Evolutionary conservation across 176 grass and related monocot species (phyloP).

Genomic region (Lolium perenne): DNA sequence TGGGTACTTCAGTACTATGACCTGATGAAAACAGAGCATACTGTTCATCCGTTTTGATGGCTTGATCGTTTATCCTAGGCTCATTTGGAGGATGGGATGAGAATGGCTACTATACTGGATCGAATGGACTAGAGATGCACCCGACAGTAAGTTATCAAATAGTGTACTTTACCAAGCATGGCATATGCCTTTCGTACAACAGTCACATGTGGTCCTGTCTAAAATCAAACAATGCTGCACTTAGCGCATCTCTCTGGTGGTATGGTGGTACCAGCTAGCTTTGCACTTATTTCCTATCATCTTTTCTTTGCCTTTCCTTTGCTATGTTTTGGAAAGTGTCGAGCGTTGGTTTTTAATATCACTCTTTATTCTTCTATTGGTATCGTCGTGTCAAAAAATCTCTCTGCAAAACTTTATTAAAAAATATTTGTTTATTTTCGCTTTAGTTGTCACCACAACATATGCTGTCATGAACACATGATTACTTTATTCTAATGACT

Average conservation of each 20-base stretch:
- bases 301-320: constrained; percentile 49
- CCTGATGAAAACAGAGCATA: constrained; percentile 21
- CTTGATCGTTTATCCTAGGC: constrained; percentile 51
- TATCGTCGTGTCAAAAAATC: constrained; percentile 30
- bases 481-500: constrained; percentile 9
- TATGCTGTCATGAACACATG: constrained; percentile 32
- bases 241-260: constrained; percentile 38
- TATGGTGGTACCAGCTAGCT: constrained; percentile 47
- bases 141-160: constrained; percentile 62
- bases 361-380: constrained; percentile 32
- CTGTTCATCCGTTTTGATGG: constrained; percentile 29
- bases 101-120: constrained; percentile 62
- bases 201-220: constrained; percentile 39
- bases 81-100: constrained; percentile 72
- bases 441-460: constrained; percentile 19
- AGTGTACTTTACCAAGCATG: constrained; percentile 32
- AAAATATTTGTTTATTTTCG: neutral
- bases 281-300: constrained; percentile 48
- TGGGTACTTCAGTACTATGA: constrained; percentile 41
- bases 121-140: constrained; percentile 64
- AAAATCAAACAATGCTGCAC: constrained; percentile 34
- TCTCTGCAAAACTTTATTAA: constrained; percentile 4
- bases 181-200: constrained; percentile 32
- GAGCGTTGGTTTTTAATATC: constrained; percentile 18
- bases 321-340: constrained; percentile 46